Percentiles rank a stretch among this genome's conserved stretches.
phyloP scores from a whole-genome alignment of 805 yeast genomes.

The Saturnispora halmiae region DNA sequence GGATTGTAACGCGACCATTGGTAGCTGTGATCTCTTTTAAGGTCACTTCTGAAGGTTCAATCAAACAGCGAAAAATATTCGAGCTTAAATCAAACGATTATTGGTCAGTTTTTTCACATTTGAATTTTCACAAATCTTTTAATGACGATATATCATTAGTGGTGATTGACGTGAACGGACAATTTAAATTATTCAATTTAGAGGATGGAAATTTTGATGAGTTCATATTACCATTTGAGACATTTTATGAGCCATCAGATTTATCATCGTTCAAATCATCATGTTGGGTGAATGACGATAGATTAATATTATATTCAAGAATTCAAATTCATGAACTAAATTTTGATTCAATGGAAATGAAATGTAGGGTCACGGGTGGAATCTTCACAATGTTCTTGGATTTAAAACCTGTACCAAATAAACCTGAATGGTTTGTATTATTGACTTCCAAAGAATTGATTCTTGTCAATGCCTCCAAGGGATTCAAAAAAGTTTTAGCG shows the following conservation, averaged over 20 bases:
- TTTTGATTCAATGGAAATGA: slow-evolving; percentile 20
- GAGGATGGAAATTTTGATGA: slow-evolving; percentile 5
- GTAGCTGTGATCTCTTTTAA: neutral
- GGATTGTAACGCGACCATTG: slow-evolving; percentile 1
- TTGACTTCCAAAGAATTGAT: slow-evolving; percentile 62
- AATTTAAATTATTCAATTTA: slow-evolving; percentile 36
- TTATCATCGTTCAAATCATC: slow-evolving; percentile 48
- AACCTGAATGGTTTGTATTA: slow-evolving; percentile 33
- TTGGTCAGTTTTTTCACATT: slow-evolving; percentile 10
- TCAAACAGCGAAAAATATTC: slow-evolving; percentile 3
- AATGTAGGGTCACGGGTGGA: slow-evolving; percentile 38
- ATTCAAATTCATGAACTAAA: slow-evolving; percentile 33
- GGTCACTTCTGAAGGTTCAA: too few species aligned
- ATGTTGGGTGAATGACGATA: slow-evolving; percentile 33
- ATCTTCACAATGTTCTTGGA: slow-evolving; percentile 48
- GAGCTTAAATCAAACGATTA: slow-evolving; percentile 3
- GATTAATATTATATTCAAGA: slow-evolving; percentile 34
- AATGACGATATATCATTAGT: slow-evolving; percentile 28
- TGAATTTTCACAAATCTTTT: neutral
- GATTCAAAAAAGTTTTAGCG: slow-evolving; percentile 43
- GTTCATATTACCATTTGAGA: slow-evolving; percentile 7
- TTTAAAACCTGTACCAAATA: slow-evolving; percentile 23
- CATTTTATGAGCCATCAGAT: slow-evolving; percentile 38
- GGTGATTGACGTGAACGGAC: slow-evolving; percentile 44
- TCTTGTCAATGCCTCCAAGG: slow-evolving; percentile 33